Evolutionary conservation across 164 flowering plant genomes (phyloP).

Genomic region (Magnolia sinica): DNA sequence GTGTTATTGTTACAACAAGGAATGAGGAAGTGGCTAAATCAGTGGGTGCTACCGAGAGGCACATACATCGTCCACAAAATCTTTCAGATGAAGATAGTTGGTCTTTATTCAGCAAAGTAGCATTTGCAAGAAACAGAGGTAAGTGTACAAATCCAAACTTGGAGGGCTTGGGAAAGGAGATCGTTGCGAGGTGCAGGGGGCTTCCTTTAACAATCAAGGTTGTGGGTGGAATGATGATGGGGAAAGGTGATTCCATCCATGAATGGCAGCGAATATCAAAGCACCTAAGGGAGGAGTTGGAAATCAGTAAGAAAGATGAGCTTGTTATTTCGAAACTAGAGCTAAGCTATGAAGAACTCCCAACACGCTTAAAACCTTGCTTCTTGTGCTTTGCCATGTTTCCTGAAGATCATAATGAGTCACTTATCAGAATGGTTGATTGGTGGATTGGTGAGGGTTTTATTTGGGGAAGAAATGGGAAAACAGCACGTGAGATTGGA

Average conservation of each 20-base stretch:
- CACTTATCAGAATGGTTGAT: background rate
- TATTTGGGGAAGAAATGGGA: background rate
- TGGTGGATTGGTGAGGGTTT: background rate
- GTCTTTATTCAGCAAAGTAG: background rate
- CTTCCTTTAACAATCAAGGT: slow-evolving; percentile 1
- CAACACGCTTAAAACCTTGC: background rate
- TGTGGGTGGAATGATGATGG: slow-evolving; percentile 7
- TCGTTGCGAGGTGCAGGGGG: background rate
- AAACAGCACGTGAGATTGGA: background rate
- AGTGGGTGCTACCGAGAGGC: background rate
- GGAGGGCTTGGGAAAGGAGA: background rate
- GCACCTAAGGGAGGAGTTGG: background rate
- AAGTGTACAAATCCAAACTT: background rate
- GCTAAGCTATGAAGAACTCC: background rate
- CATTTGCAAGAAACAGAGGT: background rate
- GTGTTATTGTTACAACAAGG: slow-evolving; percentile 4
- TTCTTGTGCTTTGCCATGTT: background rate
- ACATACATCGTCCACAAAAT: background rate
- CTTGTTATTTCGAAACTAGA: background rate
- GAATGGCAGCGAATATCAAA: background rate
- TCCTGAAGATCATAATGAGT: background rate
- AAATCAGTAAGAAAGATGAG: background rate
- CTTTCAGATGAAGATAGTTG: background rate
- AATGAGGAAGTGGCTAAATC: background rate
- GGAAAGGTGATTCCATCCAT: background rate